Evolutionary conservation across 2,329 filamentous ascomycete species (phyloP).

Genomic region (Fusarium sp.): DNA sequence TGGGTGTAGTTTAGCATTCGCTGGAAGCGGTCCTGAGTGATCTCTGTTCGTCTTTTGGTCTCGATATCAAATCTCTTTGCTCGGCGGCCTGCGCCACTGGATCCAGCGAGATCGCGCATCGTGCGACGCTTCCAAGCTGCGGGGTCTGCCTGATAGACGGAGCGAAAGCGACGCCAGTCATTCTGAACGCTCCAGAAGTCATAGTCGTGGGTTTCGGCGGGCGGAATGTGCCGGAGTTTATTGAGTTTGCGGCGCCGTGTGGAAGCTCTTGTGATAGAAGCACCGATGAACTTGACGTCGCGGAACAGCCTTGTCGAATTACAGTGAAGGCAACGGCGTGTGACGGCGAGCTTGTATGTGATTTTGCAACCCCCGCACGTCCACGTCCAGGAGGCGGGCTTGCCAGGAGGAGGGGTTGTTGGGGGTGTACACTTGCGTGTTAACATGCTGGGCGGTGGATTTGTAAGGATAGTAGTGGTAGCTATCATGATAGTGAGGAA

Average conservation of each 20-base stretch:
- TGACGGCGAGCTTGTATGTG: slow-evolving; percentile 41
- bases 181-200: slow-evolving; percentile 47
- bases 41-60: neutral
- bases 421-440: slow-evolving; percentile 9
- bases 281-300: neutral
- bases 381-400: slow-evolving; percentile 51
- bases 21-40: neutral
- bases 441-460: neutral
- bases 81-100: neutral
- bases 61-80: neutral
- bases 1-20: slow-evolving; percentile 21
- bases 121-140: slow-evolving; percentile 12
- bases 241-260: neutral
- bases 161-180: slow-evolving; percentile 48
- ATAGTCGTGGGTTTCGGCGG: slow-evolving; percentile 48
- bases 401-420: neutral
- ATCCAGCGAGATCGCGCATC: neutral
- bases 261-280: neutral
- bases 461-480: neutral
- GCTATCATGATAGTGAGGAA: neutral
- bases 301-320: neutral
- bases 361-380: slow-evolving; percentile 50
- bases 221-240: neutral
- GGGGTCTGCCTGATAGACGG: slow-evolving; percentile 2
- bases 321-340: slow-evolving; percentile 29